A percentile compares a stretch with the other conserved stretches of the same genome.
These are phyloP conservation scores for Madurella mycetomatis DNA, from an alignment of 2,329 filamentous ascomycete species.

Conservation along the genomic window DNA sequence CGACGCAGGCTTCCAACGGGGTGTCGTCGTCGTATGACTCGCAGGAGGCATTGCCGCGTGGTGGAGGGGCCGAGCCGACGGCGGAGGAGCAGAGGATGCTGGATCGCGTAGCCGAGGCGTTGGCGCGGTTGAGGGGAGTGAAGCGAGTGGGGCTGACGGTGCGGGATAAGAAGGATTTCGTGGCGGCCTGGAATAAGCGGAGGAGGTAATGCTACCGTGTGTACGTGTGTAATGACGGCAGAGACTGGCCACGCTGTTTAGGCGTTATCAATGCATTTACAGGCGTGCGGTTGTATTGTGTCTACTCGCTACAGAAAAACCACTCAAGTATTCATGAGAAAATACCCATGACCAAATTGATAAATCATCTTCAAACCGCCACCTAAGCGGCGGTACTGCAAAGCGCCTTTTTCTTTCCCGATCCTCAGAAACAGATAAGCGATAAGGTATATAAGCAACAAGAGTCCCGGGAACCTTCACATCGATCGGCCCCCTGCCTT, in stretches of 20 bases:
- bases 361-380: neutral
- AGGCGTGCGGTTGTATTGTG: neutral
- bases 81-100: slow-evolving; percentile 65
- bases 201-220: slow-evolving; percentile 28
- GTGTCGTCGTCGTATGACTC: neutral
- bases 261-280: neutral
- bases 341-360: neutral
- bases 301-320: neutral
- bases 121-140: slow-evolving; percentile 82
- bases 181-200: slow-evolving; percentile 58
- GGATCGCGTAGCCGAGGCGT: slow-evolving; percentile 74
- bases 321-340: neutral
- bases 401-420: slow-evolving; percentile 13
- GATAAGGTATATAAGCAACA: neutral
- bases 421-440: slow-evolving; percentile 5
- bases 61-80: slow-evolving; percentile 34
- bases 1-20: slow-evolving; percentile 32
- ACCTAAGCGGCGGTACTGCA: neutral
- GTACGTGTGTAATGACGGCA: too few species aligned
- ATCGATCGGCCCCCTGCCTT: neutral
- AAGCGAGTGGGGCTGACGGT: slow-evolving; percentile 84
- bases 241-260: neutral
- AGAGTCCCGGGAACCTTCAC: neutral
- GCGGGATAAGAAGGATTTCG: slow-evolving; percentile 76
- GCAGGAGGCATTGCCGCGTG: slow-evolving; percentile 19